A percentile compares a stretch with the other conserved stretches of the same genome.
phyloP scores from a whole-genome alignment of 495 filamentous ascomycete species.

The Aspergillus sclerotioniger region DNA sequence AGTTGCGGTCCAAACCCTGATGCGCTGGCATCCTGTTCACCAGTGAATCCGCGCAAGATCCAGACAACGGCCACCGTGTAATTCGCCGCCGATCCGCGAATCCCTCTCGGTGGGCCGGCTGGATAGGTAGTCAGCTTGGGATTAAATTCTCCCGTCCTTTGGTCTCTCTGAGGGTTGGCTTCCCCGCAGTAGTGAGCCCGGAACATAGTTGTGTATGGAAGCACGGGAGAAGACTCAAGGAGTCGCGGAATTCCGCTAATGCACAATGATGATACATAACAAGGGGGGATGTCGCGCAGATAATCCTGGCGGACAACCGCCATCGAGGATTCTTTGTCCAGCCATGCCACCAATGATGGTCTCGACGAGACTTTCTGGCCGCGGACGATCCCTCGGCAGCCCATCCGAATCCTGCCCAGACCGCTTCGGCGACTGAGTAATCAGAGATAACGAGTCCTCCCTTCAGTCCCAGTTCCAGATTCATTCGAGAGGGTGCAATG shows the following conservation, averaged over 20 bases:
- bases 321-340: constrained; percentile 11
- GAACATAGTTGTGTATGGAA: not conserved
- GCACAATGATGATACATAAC: constrained; percentile 28
- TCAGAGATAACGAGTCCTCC: too few species aligned
- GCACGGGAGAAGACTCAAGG: constrained; percentile 12
- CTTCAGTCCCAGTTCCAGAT: too few species aligned
- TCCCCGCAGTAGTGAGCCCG: constrained; percentile 30
- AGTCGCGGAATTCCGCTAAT: constrained; percentile 27
- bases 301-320: constrained; percentile 23
- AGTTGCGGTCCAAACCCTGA: constrained; percentile 48
- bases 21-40: constrained; percentile 88
- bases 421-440: too few species aligned
- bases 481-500: too few species aligned
- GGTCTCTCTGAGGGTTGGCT: not conserved
- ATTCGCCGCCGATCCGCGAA: constrained; percentile 32
- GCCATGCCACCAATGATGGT: not conserved
- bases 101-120: constrained; percentile 3
- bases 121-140: too few species aligned
- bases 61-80: constrained; percentile 41
- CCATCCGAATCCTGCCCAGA: constrained; percentile 12
- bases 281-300: constrained; percentile 41
- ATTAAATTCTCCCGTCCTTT: too few species aligned
- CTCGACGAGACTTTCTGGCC: constrained; percentile 3
- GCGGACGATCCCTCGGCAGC: constrained; percentile 21
- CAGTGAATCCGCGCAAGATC: constrained; percentile 59